These are phyloP conservation scores for Planoprotostelium fungivorum DNA, from an alignment of 78 protist genomes.

Conservation along the genomic window DNA sequence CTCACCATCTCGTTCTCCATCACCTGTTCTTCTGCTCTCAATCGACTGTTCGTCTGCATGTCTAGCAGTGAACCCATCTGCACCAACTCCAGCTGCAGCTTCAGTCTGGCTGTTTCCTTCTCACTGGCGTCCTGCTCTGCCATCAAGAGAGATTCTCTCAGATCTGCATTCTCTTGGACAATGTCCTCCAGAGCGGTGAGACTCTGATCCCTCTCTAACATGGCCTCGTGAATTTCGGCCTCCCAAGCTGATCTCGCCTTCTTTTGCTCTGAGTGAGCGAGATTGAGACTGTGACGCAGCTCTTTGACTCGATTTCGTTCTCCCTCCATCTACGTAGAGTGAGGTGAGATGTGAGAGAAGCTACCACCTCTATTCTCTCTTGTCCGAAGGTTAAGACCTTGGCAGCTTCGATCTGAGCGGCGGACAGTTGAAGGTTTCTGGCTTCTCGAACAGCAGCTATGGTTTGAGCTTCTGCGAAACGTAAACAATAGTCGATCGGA, in stretches of 20 bases:
- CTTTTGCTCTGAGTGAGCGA: background rate
- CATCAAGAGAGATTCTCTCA: background rate
- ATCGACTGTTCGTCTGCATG: background rate
- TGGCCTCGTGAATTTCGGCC: background rate
- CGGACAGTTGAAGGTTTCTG: background rate
- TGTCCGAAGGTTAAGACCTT: background rate
- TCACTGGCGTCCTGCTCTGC: background rate
- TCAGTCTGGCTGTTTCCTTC: background rate
- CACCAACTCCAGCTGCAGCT: background rate
- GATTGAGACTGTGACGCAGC: background rate
- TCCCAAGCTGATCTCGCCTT: background rate
- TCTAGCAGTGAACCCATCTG: background rate
- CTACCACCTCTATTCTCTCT: background rate
- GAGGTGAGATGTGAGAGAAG: background rate
- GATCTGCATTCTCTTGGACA: background rate
- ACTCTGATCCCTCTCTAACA: background rate
- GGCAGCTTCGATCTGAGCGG: background rate
- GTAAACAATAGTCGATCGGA: background rate
- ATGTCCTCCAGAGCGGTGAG: background rate
- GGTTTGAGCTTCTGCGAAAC: background rate
- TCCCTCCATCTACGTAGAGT: background rate
- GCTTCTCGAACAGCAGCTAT: background rate
- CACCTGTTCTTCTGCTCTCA: background rate
- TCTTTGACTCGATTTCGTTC: background rate
- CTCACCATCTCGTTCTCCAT: background rate